These are phyloP conservation scores for Cyberlindnera meyerae DNA, from an alignment of 805 yeast species.

Conservation along the genomic window DNA sequence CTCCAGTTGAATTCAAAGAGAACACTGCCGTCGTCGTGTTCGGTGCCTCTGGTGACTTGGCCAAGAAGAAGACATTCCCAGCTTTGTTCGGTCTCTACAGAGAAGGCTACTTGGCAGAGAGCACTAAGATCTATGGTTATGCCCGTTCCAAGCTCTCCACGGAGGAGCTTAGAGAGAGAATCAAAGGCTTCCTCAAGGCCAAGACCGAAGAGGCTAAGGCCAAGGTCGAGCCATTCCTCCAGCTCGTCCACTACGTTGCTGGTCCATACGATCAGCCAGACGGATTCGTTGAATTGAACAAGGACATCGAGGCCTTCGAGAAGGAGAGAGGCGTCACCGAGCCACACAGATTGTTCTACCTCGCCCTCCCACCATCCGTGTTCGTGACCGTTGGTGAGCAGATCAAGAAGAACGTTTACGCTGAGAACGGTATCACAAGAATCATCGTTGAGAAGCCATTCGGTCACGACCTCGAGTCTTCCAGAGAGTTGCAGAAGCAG, in stretches of 20 bases:
- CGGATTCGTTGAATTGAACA: constrained; percentile 59
- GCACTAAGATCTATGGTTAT: constrained; percentile 79
- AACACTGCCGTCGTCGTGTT: constrained; percentile 74
- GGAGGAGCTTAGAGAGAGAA: constrained; percentile 64
- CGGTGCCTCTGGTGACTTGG: constrained; percentile 94
- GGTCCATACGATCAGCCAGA: constrained; percentile 80
- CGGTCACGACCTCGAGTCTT: constrained; percentile 82
- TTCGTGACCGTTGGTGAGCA: constrained; percentile 75
- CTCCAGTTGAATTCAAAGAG: constrained; percentile 44
- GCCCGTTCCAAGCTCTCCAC: constrained; percentile 76
- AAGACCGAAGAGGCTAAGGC: constrained; percentile 38
- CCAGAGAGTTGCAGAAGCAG: constrained; percentile 69
- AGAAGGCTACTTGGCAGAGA: constrained; percentile 69
- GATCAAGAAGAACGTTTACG: constrained; percentile 64
- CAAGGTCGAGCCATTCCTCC: constrained; percentile 59
- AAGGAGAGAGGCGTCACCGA: constrained; percentile 35
- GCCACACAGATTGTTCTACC: constrained; percentile 81
- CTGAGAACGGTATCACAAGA: constrained; percentile 65
- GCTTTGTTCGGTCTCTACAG: constrained; percentile 72
- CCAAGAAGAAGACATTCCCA: constrained; percentile 92
- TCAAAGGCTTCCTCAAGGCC: constrained; percentile 56
- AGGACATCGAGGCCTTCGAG: constrained; percentile 58
- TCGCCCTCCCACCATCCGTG: constrained; percentile 93
- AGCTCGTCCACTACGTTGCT: constrained; percentile 58
- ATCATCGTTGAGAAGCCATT: constrained; percentile 95